A percentile compares a stretch with the other conserved stretches of the same genome.
Conservation (phyloP, 1,284 basidiomycete genomes). For the Cutaneotrichosporon arboriforme region DNA sequence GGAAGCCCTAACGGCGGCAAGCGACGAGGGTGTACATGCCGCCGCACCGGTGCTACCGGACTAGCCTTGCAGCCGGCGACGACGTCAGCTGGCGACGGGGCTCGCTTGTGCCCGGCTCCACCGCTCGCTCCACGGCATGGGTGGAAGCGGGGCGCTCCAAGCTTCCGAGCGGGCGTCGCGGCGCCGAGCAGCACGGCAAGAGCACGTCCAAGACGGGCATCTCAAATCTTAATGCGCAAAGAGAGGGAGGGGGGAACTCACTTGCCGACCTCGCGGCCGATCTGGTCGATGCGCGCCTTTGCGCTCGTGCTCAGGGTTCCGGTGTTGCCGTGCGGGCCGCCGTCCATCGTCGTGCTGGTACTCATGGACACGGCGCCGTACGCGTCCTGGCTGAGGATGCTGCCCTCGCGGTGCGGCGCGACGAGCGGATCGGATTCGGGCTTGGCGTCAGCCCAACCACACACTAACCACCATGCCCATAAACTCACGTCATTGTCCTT, state of each 20-base stretch:
- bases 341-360: conserved; percentile 1
- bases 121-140: background rate
- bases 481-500: conserved; percentile 10
- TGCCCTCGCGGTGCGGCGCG: conserved; percentile 7
- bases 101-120: too few relatives aligned
- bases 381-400: conserved; percentile 14
- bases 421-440: conserved; percentile 15
- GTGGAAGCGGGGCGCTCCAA: background rate
- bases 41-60: too few relatives aligned
- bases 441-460: conserved; percentile 6
- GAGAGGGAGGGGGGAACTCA: conserved; percentile 4
- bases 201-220: too few relatives aligned
- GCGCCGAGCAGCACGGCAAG: too few relatives aligned
- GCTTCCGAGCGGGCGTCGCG: too few relatives aligned
- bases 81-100: too few relatives aligned
- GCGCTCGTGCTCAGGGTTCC: conserved; percentile 10
- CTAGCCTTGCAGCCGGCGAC: background rate
- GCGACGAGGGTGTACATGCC: background rate
- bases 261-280: conserved; percentile 18
- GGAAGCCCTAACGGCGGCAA: background rate
- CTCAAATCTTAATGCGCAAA: too few relatives aligned
- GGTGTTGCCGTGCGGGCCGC: background rate
- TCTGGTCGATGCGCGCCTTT: conserved; percentile 13
- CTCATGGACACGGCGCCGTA: conserved; percentile 14
- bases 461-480: too few relatives aligned